A percentile compares a stretch with the other conserved stretches of the same genome.
Conservation (phyloP, 306 rosid species). For the Cercis canadensis region DNA sequence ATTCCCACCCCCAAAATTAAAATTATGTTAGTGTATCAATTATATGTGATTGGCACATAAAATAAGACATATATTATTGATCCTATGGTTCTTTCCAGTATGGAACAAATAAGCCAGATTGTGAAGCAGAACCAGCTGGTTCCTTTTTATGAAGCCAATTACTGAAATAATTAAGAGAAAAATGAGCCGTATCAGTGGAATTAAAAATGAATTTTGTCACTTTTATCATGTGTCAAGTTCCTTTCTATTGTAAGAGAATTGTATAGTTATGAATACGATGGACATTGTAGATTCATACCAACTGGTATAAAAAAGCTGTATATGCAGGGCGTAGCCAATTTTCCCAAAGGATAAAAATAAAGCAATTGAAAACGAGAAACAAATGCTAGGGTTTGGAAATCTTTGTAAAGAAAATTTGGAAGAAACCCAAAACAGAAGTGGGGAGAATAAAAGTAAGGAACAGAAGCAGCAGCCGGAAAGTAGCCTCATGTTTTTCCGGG, state of each 20-base stretch:
- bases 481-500: constrained; percentile 59
- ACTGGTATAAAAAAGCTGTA: constrained; percentile 16
- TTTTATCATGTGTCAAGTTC: too few species aligned
- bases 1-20: constrained; percentile 14
- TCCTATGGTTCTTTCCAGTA: not conserved
- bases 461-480: constrained; percentile 53
- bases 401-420: constrained; percentile 1
- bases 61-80: not conserved
- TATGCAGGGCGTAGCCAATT: constrained; percentile 19
- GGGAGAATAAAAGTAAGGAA: constrained; percentile 38
- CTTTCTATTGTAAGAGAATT: too few species aligned
- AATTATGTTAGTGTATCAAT: constrained; percentile 4
- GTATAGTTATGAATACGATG: not conserved
- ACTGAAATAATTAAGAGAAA: too few species aligned
- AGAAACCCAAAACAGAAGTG: constrained; percentile 34
- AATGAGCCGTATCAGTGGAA: too few species aligned
- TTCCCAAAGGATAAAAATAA: constrained; percentile 25
- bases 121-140: constrained; percentile 6
- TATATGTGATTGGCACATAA: not conserved
- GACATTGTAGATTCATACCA: not conserved
- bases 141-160: not conserved
- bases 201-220: too few species aligned
- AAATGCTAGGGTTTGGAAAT: constrained; percentile 43
- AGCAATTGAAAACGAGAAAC: constrained; percentile 3
- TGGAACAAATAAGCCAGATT: not conserved